Base-by-base conservation (phyloP, 495 filamentous ascomycete species). In the Podospora sp. region DNA sequence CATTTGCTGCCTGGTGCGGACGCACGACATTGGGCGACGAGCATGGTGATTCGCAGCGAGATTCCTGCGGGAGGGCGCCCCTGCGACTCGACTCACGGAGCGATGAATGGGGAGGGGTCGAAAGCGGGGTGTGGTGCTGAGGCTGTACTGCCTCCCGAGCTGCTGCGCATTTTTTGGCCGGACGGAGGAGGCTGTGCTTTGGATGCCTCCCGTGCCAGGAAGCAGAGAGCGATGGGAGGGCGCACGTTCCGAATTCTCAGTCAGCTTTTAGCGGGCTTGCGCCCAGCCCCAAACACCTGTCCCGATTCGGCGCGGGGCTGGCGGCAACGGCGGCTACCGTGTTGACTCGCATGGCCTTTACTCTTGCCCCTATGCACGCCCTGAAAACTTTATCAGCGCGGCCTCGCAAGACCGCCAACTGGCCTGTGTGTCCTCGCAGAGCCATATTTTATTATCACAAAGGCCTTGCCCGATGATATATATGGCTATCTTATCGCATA, bases 1-100 rank as follows among this genome's bases (percentile, higher is more conserved):
- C 61, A 29, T 53, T 63, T 63, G 61, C 61, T 63, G 61, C 61
- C 61, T 63, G 61, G 61, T 46, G 61, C 58, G 7, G 61, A 63
- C 61, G 61, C 61, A 63, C 61, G 25, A 63, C 61, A 63, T 53
- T 53, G 59, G 18, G 46, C 24, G 25, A 18, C 5, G 25, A 22
- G 57, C 57, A 27, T 11, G 26, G 33, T 63, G 61, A 63, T 63
- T 63, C 61, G 61, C 61, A 50, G 61, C 61, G n/a, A 25, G 22
- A 46, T 16, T 21, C 36, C 61, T 53, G 25, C 40, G 46, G 49
- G 61, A 25, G 33, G 33, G 22, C 46, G 16, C 24, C 61, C 46
- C 24, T 40, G 25, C 61, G 61, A 33, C 21, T 20, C 29, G 18
- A 21, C n/a, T n/a, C n/a, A n/a, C n/a, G n/a, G n/a, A n/a, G n/a